Evolutionary conservation across 768 basidiomycete species (phyloP).

Genomic region (Coprinellus aureogranulatus): DNA sequence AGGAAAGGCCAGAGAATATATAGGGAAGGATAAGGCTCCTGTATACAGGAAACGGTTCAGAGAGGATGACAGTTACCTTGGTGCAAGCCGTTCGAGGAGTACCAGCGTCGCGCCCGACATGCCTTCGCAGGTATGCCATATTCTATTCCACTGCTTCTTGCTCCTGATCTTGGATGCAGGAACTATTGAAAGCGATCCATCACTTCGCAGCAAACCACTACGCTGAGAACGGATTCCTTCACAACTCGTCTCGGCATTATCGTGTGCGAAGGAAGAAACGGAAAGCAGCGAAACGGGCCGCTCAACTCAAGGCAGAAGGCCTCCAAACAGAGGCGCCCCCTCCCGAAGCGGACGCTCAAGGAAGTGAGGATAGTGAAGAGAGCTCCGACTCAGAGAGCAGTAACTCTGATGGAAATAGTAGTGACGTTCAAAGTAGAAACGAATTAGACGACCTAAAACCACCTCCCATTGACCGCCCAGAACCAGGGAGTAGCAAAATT

Average conservation of each 20-base stretch:
- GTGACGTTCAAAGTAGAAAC: neutral
- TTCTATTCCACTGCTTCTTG: constrained; percentile 8
- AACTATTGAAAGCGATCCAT: constrained; percentile 50
- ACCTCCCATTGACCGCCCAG: neutral
- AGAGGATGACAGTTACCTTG: constrained; percentile 11
- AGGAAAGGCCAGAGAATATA: constrained; percentile 3
- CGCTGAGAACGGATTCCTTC: constrained; percentile 55
- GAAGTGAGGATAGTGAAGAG: neutral
- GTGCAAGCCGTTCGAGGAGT: neutral
- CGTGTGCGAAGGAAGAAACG: constrained; percentile 41
- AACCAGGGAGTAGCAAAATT: neutral
- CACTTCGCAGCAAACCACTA: constrained; percentile 54
- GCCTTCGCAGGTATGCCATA: constrained; percentile 52
- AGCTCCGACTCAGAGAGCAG: neutral
- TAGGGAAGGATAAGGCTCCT: constrained; percentile 13
- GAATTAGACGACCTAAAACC: neutral
- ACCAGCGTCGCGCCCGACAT: constrained; percentile 15
- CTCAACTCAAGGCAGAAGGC: neutral
- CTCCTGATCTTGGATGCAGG: constrained; percentile 26
- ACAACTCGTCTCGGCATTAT: constrained; percentile 46
- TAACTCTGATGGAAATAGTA: neutral
- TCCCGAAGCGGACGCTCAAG: neutral
- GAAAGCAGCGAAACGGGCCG: neutral
- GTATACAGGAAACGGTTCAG: constrained; percentile 10
- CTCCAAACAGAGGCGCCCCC: no score